Conservation (phyloP, 805 yeast genomes). For the Lachancea waltii region DNA sequence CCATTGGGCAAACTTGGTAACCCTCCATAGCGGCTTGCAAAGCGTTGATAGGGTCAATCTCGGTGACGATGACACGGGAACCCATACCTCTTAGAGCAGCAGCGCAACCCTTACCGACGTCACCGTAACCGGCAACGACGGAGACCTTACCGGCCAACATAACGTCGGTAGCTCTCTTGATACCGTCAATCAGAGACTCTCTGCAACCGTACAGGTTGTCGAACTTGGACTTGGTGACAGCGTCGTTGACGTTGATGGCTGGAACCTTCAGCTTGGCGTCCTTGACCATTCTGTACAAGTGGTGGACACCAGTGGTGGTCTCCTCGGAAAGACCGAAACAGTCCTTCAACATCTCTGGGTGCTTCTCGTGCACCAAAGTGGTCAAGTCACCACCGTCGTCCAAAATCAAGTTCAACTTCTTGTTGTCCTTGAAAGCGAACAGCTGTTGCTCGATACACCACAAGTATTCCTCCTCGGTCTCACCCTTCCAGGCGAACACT, state of each 20-base stretch:
- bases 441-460: slow-evolving; percentile 99
- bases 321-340: slow-evolving; percentile 97
- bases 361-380: slow-evolving; percentile 90
- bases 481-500: slow-evolving; percentile 99
- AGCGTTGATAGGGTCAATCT: slow-evolving; percentile 98
- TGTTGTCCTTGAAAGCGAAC: slow-evolving; percentile 92
- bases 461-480: slow-evolving; percentile 97
- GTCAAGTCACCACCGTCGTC: slow-evolving; percentile 99
- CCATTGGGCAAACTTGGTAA: slow-evolving; percentile 93
- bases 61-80: slow-evolving; percentile 96
- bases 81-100: slow-evolving; percentile 98
- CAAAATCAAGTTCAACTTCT: slow-evolving; percentile 91
- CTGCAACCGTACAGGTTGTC: slow-evolving; percentile 99
- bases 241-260: slow-evolving; percentile 98
- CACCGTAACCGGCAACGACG: slow-evolving; percentile 99
- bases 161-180: slow-evolving; percentile 99
- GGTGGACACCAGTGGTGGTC: slow-evolving; percentile 99
- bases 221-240: slow-evolving; percentile 98
- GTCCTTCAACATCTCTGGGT: slow-evolving; percentile 94
- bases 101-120: slow-evolving; percentile 99
- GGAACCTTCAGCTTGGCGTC: slow-evolving; percentile 91
- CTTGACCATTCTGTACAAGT: slow-evolving; percentile 91
- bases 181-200: slow-evolving; percentile 97
- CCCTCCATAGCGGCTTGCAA: slow-evolving; percentile 99
- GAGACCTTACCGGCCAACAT: slow-evolving; percentile 99